phyloP scores from a whole-genome alignment of 1,284 basidiomycete genomes.

The Cerioporus squamosus region DNA sequence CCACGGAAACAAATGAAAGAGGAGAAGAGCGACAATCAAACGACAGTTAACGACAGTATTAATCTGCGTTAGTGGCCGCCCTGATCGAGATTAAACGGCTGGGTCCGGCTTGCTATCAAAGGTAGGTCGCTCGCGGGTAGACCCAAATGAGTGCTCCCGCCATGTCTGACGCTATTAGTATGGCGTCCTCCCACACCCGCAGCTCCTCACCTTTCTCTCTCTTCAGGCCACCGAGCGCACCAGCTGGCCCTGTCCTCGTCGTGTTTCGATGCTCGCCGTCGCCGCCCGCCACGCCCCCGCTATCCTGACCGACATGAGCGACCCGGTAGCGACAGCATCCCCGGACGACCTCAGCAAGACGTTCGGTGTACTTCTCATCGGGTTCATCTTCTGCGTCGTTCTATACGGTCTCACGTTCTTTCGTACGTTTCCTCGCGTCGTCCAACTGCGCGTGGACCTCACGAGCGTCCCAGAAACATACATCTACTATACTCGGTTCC shows the following conservation, averaged over 20 bases:
- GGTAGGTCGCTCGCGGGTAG: too few relatives aligned
- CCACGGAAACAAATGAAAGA: not conserved
- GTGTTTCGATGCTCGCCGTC: not conserved
- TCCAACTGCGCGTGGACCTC: not conserved
- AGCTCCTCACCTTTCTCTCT: not conserved
- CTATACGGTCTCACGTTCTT: conserved; percentile 49
- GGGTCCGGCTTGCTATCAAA: too few relatives aligned
- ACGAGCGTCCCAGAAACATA: conserved; percentile 38
- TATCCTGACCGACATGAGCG: not conserved
- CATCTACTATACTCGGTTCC: conserved; percentile 43
- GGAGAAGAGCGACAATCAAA: not conserved
- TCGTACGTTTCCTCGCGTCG: conserved; percentile 34
- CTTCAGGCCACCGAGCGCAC: not conserved
- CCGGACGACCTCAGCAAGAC: conserved; percentile 32
- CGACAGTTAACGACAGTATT: too few relatives aligned
- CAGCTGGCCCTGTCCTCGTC: not conserved
- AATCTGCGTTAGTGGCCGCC: not conserved
- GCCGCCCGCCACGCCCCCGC: not conserved
- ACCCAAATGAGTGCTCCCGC: not conserved
- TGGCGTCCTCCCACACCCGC: not conserved
- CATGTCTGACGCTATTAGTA: not conserved
- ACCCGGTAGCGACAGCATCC: not conserved
- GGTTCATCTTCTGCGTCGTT: conserved; percentile 41
- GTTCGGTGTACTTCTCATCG: conserved; percentile 40
- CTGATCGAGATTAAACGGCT: not conserved